Percentiles rank a stretch among this genome's conserved stretches.
These are phyloP conservation scores for Micromonas pusilla DNA, from an alignment of 139 green algal species.

Conservation along the genomic window DNA sequence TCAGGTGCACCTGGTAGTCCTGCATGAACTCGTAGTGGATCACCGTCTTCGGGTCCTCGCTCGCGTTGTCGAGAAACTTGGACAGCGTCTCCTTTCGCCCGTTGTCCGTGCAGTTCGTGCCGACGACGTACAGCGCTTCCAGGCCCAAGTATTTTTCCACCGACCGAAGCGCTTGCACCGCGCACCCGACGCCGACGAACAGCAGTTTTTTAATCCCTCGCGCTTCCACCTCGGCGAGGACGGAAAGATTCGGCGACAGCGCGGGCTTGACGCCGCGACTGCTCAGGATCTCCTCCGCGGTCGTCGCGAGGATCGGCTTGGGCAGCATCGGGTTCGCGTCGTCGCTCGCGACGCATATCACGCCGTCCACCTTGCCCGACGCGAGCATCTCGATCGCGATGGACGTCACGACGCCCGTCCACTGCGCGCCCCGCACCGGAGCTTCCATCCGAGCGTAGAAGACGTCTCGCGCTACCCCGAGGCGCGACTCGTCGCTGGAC, in stretches of 20 bases:
- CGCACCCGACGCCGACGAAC: conserved; percentile 36
- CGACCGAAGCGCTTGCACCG: conserved; percentile 70
- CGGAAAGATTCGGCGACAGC: conserved; percentile 82
- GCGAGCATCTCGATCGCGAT: conserved; percentile 66
- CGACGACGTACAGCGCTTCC: conserved; percentile 92
- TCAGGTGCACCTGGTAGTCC: conserved; percentile 67
- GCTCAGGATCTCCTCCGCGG: conserved; percentile 73
- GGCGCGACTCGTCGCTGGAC: conserved; percentile 2
- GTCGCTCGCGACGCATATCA: conserved; percentile 84
- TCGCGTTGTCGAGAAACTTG: conserved; percentile 83
- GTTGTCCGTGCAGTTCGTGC: conserved; percentile 45
- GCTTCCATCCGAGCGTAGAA: conserved; percentile 23
- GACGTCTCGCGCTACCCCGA: conserved; percentile 3
- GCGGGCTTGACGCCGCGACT: conserved; percentile 87
- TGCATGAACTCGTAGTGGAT: conserved; percentile 98
- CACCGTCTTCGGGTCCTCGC: conserved; percentile 55
- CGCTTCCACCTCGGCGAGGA: conserved; percentile 87
- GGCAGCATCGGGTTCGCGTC: conserved; percentile 27
- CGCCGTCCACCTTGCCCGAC: conserved; percentile 77
- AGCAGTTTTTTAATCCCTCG: conserved; percentile 35
- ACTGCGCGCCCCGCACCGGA: conserved; percentile 69
- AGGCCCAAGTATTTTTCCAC: conserved; percentile 80
- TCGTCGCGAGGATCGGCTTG: conserved; percentile 30
- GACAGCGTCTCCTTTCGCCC: conserved; percentile 52
- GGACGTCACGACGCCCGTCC: conserved; percentile 87